phyloP scores from a whole-genome alignment of 2,329 filamentous ascomycete genomes.

The Arachnomyces sp. region DNA sequence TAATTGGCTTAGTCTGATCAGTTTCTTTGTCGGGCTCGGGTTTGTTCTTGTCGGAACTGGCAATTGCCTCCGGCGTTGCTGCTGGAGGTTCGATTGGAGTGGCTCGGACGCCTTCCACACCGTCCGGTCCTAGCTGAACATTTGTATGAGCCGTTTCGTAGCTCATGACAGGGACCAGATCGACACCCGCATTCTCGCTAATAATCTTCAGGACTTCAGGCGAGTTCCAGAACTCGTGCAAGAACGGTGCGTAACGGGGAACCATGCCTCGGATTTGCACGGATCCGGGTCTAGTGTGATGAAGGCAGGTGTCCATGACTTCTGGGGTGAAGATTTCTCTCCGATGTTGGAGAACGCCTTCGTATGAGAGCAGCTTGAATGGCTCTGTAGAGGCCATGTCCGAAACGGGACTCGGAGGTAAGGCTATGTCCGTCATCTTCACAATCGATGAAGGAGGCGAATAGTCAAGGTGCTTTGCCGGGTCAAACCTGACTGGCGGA shows the following conservation, averaged over 20 bases:
- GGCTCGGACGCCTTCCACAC: slow-evolving; percentile 13
- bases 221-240: slow-evolving; percentile 21
- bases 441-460: too few relatives aligned
- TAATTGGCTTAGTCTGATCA: slow-evolving; percentile 9
- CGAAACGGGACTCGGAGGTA: too few relatives aligned
- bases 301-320: slow-evolving; percentile 25
- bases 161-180: slow-evolving; percentile 17
- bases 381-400: too few relatives aligned
- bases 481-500: too few relatives aligned
- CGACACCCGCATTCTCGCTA: slow-evolving; percentile 15
- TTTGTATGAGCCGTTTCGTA: slow-evolving; percentile 20
- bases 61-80: not conserved
- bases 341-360: slow-evolving; percentile 7
- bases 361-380: too few relatives aligned
- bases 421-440: too few relatives aligned
- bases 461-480: too few relatives aligned
- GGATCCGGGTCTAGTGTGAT: slow-evolving; percentile 20
- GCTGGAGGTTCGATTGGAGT: slow-evolving; percentile 21
- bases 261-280: slow-evolving; percentile 24
- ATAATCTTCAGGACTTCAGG: slow-evolving; percentile 15
- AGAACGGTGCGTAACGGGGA: slow-evolving; percentile 25
- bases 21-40: slow-evolving; percentile 4
- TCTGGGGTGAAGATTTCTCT: slow-evolving; percentile 14
- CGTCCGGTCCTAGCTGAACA: slow-evolving; percentile 18
- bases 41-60: too few relatives aligned